phyloP scores from a whole-genome alignment of 305 asterid species.

The Solanum hybrid region DNA sequence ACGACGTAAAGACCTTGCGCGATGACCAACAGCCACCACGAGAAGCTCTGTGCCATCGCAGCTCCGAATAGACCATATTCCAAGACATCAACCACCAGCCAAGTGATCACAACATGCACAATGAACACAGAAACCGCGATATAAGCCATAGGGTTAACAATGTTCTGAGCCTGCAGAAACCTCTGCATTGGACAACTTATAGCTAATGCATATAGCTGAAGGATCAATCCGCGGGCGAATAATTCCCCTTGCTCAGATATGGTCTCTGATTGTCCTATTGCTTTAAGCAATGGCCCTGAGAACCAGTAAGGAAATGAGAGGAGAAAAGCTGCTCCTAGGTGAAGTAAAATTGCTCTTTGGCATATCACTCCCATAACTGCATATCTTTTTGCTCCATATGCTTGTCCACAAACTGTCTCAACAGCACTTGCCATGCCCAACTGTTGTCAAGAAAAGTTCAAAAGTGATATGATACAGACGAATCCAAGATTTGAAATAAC shows the following conservation, averaged over 20 bases:
- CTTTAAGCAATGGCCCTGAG: slow-evolving; percentile 20
- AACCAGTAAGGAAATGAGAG: slow-evolving; percentile 16
- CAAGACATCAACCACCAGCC: slow-evolving; percentile 20
- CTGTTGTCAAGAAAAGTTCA: background rate
- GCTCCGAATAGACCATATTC: slow-evolving; percentile 18
- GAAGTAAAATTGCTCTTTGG: slow-evolving; percentile 22
- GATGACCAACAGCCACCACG: slow-evolving; percentile 24
- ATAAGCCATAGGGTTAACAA: slow-evolving; percentile 22
- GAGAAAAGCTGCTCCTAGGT: slow-evolving; percentile 10
- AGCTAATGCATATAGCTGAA: slow-evolving; percentile 23
- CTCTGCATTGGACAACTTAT: slow-evolving; percentile 27
- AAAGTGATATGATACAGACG: background rate
- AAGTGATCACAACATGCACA: slow-evolving; percentile 20
- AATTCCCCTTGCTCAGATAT: slow-evolving; percentile 18
- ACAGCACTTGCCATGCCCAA: slow-evolving; percentile 31
- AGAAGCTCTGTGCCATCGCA: slow-evolving; percentile 13
- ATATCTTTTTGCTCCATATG: slow-evolving; percentile 24
- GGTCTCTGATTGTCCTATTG: slow-evolving; percentile 21
- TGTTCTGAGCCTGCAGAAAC: slow-evolving; percentile 28
- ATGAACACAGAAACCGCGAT: slow-evolving; percentile 13
- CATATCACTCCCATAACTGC: slow-evolving; percentile 25
- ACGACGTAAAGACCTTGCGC: slow-evolving; percentile 17
- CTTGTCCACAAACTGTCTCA: slow-evolving; percentile 32
- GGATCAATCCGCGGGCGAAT: slow-evolving; percentile 14
- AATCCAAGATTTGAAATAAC: background rate